Evolutionary conservation across 1,284 basidiomycete genomes (phyloP).

Genomic region (Puccinia triticina): DNA sequence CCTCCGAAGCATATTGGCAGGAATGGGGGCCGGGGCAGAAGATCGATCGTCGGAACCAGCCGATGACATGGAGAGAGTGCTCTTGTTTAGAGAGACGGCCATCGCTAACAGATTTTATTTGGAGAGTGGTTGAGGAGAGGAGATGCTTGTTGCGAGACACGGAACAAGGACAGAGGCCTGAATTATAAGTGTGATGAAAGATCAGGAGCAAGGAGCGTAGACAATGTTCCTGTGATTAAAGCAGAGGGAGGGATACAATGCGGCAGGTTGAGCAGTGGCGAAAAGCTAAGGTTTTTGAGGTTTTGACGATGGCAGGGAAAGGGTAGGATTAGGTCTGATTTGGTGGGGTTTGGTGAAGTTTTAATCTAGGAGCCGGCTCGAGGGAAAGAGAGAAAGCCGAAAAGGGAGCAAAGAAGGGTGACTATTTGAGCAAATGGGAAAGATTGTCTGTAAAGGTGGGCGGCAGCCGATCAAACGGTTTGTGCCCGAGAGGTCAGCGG

Average conservation of each 20-base stretch:
- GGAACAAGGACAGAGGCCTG: neutral
- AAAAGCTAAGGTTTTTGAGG: constrained; percentile 25
- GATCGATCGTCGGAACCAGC: constrained; percentile 41
- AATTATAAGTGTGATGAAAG: neutral
- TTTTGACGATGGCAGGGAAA: constrained; percentile 3
- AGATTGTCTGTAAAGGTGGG: constrained; percentile 22
- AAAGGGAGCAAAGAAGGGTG: constrained; percentile 28
- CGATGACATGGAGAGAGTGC: constrained; percentile 35
- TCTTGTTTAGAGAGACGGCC: constrained; percentile 21
- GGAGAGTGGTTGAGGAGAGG: neutral
- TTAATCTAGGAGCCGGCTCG: constrained; percentile 49
- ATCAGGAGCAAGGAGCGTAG: constrained; percentile 22
- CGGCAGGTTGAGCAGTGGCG: neutral
- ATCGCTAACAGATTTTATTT: constrained; percentile 34
- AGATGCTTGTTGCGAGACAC: neutral
- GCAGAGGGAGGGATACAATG: constrained; percentile 24
- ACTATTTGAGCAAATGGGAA: constrained; percentile 43
- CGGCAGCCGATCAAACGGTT: constrained; percentile 11
- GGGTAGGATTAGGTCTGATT: constrained; percentile 21
- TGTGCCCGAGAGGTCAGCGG: constrained; percentile 19
- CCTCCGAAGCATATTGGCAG: constrained; percentile 35
- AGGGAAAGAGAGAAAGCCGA: constrained; percentile 48
- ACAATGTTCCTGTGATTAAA: neutral
- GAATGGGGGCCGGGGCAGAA: constrained; percentile 20
- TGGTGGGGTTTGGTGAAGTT: constrained; percentile 12